These are phyloP conservation scores for Tricholoma terreum DNA, from an alignment of 768 basidiomycete species.

Conservation along the genomic window DNA sequence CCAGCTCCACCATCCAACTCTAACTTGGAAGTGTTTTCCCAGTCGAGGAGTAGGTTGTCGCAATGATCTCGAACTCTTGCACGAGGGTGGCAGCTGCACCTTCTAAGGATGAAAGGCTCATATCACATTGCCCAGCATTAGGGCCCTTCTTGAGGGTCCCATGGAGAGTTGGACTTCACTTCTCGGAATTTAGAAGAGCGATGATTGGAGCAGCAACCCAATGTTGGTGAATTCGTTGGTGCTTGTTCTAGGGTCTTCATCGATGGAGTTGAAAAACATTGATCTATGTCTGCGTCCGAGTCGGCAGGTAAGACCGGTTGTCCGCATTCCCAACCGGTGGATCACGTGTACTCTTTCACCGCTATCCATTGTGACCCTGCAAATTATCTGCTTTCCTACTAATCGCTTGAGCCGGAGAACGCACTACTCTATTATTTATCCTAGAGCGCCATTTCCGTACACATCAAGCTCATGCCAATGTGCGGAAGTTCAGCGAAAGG, in stretches of 20 bases:
- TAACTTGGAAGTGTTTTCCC: too few species aligned
- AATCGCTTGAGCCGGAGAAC: too few species aligned
- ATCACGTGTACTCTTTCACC: neutral
- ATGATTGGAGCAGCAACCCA: neutral
- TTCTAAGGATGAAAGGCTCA: neutral
- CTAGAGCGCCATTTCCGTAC: too few species aligned
- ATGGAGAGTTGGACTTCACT: neutral
- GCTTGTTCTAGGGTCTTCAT: neutral
- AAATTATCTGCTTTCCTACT: too few species aligned
- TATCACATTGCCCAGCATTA: neutral
- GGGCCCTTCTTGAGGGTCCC: neutral
- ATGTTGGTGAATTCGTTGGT: neutral
- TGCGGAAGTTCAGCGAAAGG: constrained; percentile 53
- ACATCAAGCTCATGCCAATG: constrained; percentile 39
- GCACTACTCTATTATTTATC: too few species aligned
- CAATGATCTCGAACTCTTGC: neutral
- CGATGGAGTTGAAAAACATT: too few species aligned
- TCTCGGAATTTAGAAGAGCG: neutral
- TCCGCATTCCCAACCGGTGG: too few species aligned
- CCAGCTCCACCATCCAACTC: too few species aligned
- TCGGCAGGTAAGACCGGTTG: too few species aligned
- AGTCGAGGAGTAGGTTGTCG: too few species aligned
- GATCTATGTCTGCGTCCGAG: too few species aligned
- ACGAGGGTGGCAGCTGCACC: neutral
- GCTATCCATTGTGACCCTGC: too few species aligned